phyloP scores from a whole-genome alignment of 2,329 filamentous ascomycete species.

The Chrysosphaeria jannelii region DNA sequence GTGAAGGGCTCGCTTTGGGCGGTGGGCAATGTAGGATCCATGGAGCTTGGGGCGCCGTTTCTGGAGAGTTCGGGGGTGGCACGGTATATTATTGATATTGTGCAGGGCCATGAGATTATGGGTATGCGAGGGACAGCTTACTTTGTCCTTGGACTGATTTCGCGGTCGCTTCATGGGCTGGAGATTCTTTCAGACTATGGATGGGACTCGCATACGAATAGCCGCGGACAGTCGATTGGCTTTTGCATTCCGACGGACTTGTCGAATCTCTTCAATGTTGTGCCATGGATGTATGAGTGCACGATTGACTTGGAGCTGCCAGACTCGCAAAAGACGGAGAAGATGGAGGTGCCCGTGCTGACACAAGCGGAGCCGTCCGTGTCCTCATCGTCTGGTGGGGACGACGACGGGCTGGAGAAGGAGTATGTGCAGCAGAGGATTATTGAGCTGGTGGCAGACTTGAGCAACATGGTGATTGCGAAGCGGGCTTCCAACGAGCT shows the following conservation, averaged over 20 bases:
- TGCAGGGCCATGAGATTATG: conserved; percentile 66
- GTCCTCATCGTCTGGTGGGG: not conserved
- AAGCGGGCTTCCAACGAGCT: conserved; percentile 66
- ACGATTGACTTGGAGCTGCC: conserved; percentile 18
- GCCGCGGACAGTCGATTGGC: conserved; percentile 54
- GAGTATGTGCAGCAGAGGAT: conserved; percentile 39
- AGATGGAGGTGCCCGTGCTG: conserved; percentile 13
- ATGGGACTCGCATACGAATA: conserved; percentile 77
- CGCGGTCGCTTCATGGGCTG: conserved; percentile 67
- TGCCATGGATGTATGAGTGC: conserved; percentile 23
- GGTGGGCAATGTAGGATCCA: conserved; percentile 89
- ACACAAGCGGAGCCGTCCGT: conserved; percentile 10
- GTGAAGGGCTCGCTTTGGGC: conserved; percentile 96
- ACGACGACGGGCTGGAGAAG: conserved; percentile 10
- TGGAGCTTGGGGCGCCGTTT: conserved; percentile 89
- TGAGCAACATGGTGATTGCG: conserved; percentile 79
- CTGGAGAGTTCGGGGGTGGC: conserved; percentile 76
- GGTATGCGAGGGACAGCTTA: conserved; percentile 86
- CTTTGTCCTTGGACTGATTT: conserved; percentile 81
- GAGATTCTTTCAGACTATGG: conserved; percentile 72
- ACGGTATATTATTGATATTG: conserved; percentile 61
- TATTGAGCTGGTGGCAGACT: conserved; percentile 54
- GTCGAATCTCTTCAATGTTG: conserved; percentile 44
- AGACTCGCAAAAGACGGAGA: conserved; percentile 21
- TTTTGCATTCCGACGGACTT: conserved; percentile 65